A percentile compares a stretch with the other conserved stretches of the same genome.
Conservation (phyloP, 805 yeast species). For the Starmerella asiatica region DNA sequence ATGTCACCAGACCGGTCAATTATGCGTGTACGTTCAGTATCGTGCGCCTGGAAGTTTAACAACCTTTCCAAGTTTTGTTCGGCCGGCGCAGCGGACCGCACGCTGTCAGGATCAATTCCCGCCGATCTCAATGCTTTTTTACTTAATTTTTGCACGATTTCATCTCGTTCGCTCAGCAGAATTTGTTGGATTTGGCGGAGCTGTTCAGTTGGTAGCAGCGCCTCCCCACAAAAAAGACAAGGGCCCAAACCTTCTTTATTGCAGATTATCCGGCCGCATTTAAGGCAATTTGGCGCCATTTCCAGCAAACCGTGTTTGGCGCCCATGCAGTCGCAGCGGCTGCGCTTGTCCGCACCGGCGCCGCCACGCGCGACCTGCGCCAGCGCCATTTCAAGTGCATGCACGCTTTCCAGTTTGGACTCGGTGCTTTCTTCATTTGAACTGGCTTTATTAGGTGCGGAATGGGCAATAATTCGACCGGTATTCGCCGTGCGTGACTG, state of each 20-base stretch:
- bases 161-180: conserved; percentile 42
- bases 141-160: conserved; percentile 26
- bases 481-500: not conserved
- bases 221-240: conserved; percentile 68
- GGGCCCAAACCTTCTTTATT: conserved; percentile 80
- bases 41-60: conserved; percentile 67
- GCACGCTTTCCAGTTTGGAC: conserved; percentile 41
- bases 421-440: conserved; percentile 6
- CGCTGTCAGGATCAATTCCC: conserved; percentile 23
- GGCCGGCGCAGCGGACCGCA: conserved; percentile 32
- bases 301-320: conserved; percentile 77
- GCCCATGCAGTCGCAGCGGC: conserved; percentile 70
- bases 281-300: conserved; percentile 81
- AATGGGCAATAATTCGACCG: not conserved
- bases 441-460: not conserved
- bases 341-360: conserved; percentile 26
- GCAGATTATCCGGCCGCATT: conserved; percentile 91
- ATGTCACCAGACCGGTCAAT: conserved; percentile 89
- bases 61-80: conserved; percentile 60
- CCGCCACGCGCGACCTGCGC: conserved; percentile 43
- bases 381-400: conserved; percentile 54
- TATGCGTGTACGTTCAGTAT: conserved; percentile 79
- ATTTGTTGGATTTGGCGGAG: conserved; percentile 41
- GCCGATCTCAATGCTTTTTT: conserved; percentile 29
- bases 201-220: conserved; percentile 52